A percentile compares a stretch with the other conserved stretches of the same genome.
Conservation (phyloP, 140 eudicot genomes). For the Ambrosia hybrid region DNA sequence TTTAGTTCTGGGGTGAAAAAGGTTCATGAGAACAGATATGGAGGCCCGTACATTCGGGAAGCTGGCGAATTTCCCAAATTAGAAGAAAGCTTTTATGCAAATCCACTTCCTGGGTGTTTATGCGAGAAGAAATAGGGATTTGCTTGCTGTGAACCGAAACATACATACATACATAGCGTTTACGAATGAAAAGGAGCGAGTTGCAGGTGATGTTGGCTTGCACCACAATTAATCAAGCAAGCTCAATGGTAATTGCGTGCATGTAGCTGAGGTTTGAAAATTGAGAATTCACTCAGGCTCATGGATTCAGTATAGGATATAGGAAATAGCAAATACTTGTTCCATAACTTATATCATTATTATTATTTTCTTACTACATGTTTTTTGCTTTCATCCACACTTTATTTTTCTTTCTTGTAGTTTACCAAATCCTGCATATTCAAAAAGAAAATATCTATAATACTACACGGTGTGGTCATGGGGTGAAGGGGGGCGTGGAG, state of each 20-base stretch:
- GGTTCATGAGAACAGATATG: conserved; percentile 71
- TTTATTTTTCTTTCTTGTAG: neutral
- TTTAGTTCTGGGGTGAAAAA: conserved; percentile 73
- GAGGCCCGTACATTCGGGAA: conserved; percentile 82
- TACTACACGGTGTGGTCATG: no score
- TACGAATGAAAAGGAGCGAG: neutral
- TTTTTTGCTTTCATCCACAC: neutral
- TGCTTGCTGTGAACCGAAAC: neutral
- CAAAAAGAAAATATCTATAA: neutral
- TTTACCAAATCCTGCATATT: neutral
- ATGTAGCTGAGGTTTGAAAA: conserved; percentile 22
- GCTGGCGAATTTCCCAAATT: conserved; percentile 92
- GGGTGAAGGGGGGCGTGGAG: no score
- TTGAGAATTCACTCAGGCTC: conserved; percentile 27
- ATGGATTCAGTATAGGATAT: conserved; percentile 15
- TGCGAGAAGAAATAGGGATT: conserved; percentile 55
- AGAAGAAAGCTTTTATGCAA: conserved; percentile 97
- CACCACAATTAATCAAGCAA: neutral
- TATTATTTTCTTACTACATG: neutral
- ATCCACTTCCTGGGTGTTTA: conserved; percentile 91
- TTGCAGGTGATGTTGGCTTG: conserved; percentile 18
- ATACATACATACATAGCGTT: neutral
- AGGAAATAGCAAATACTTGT: conserved; percentile 25
- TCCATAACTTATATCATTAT: conserved; percentile 11
- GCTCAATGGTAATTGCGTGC: neutral